Evolutionary conservation across 441 rosid species (phyloP).

Genomic region (Mallotus repandus): DNA sequence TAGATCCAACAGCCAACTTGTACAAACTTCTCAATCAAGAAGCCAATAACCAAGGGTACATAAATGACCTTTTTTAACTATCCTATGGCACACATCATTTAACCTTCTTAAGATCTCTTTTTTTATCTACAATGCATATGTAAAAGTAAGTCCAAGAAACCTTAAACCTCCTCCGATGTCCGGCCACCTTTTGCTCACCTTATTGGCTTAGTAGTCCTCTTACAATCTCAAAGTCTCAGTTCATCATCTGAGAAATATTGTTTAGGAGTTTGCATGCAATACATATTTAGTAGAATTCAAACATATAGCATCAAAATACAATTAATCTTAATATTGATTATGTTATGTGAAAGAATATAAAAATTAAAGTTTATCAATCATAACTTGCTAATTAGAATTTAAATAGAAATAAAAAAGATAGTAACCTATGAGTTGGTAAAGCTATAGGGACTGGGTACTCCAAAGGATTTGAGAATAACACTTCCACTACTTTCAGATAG

Average conservation of each 20-base stretch:
- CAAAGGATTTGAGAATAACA: constrained; percentile 69
- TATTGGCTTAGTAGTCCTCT: constrained; percentile 93
- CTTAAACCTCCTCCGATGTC: constrained; percentile 88
- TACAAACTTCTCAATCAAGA: constrained; percentile 2
- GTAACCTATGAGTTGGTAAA: constrained; percentile 67
- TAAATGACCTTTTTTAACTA: not conserved
- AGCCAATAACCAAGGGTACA: not conserved
- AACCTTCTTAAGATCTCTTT: not conserved
- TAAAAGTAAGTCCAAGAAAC: constrained; percentile 9
- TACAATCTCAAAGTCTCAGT: constrained; percentile 33
- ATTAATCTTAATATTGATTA: not conserved
- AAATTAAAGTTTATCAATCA: not conserved
- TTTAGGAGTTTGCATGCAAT: constrained; percentile 9
- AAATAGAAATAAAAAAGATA: not conserved
- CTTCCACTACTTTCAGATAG: constrained; percentile 78
- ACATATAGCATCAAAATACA: no score
- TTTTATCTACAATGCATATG: not conserved
- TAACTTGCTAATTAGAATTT: not conserved
- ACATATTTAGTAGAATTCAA: not conserved
- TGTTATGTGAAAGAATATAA: not conserved
- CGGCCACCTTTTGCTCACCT: constrained; percentile 99
- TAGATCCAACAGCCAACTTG: constrained; percentile 1
- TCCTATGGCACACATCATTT: not conserved
- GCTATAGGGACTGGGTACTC: constrained; percentile 59
- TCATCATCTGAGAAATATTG: constrained; percentile 14